These are phyloP conservation scores for Drechslera avenae DNA, from an alignment of 2,329 filamentous ascomycete genomes.

Conservation along the genomic window DNA sequence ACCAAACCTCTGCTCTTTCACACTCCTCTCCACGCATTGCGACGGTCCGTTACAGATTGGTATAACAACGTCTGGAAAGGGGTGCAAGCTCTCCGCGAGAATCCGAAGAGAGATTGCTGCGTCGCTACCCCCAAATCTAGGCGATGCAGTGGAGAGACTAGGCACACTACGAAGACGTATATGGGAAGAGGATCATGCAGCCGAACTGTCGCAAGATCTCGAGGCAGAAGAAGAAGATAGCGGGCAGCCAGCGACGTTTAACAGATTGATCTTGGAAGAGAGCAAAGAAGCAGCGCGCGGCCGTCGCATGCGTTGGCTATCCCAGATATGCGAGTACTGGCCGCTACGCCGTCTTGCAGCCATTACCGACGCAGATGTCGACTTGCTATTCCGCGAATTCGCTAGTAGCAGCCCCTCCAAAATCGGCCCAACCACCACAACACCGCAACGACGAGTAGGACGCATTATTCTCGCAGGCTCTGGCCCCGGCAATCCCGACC, in stretches of 20 bases:
- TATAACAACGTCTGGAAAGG: constrained; percentile 91
- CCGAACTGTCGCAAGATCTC: constrained; percentile 52
- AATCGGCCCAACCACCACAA: constrained; percentile 26
- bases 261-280: constrained; percentile 75
- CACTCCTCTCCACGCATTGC: constrained; percentile 82
- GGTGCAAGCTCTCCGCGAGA: constrained; percentile 89
- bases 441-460: constrained; percentile 55
- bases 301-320: constrained; percentile 87
- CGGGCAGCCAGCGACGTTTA: constrained; percentile 82
- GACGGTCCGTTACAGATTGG: constrained; percentile 94
- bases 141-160: constrained; percentile 75
- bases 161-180: constrained; percentile 59
- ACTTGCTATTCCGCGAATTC: constrained; percentile 76
- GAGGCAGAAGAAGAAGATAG: constrained; percentile 64
- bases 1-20: constrained; percentile 85
- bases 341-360: constrained; percentile 79
- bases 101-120: constrained; percentile 88
- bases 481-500: constrained; percentile 88
- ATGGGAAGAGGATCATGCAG: constrained; percentile 57
- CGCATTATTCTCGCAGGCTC: constrained; percentile 88
- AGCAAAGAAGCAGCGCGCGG: constrained; percentile 76
- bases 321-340: constrained; percentile 99
- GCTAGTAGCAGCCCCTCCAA: constrained; percentile 48
- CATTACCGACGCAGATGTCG: constrained; percentile 80
- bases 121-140: constrained; percentile 75